These are phyloP conservation scores for Fraxinus xanthoxyloides DNA, from an alignment of 305 asterid species.

Conservation along the genomic window DNA sequence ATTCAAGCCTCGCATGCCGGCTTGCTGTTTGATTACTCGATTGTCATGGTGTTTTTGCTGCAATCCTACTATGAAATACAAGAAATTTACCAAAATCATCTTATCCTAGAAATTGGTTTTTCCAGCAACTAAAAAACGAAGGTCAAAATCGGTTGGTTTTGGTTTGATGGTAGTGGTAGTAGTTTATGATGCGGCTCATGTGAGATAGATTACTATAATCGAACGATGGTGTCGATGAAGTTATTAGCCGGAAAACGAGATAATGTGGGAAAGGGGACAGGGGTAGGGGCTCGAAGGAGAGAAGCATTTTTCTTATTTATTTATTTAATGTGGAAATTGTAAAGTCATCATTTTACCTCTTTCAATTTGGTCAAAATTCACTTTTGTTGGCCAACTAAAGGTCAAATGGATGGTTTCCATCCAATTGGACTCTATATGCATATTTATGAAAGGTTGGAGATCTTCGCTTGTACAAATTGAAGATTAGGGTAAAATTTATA, in stretches of 20 bases:
- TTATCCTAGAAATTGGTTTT: background rate
- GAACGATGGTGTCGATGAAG: background rate
- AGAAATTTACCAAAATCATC: too few relatives aligned
- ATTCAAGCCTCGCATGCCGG: too few relatives aligned
- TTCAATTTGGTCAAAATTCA: background rate
- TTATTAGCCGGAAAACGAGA: background rate
- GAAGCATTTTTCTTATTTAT: too few relatives aligned
- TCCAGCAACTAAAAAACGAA: background rate
- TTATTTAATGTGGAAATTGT: background rate
- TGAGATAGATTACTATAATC: background rate
- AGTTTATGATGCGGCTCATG: background rate
- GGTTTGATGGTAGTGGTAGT: background rate
- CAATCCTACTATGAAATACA: too few relatives aligned
- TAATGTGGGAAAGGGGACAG: background rate
- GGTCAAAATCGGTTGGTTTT: background rate
- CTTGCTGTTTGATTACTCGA: too few relatives aligned
- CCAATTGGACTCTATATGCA: background rate
- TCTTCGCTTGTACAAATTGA: too few relatives aligned
- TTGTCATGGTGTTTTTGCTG: too few relatives aligned
- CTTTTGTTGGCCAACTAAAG: background rate
- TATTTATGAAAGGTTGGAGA: too few relatives aligned
- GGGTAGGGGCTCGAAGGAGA: background rate
- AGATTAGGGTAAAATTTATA: too few relatives aligned
- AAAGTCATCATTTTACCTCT: background rate
- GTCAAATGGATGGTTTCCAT: background rate